These are phyloP conservation scores for Saprolegnia parasitica DNA, from an alignment of 352 stramenopile species.

Conservation along the genomic window DNA sequence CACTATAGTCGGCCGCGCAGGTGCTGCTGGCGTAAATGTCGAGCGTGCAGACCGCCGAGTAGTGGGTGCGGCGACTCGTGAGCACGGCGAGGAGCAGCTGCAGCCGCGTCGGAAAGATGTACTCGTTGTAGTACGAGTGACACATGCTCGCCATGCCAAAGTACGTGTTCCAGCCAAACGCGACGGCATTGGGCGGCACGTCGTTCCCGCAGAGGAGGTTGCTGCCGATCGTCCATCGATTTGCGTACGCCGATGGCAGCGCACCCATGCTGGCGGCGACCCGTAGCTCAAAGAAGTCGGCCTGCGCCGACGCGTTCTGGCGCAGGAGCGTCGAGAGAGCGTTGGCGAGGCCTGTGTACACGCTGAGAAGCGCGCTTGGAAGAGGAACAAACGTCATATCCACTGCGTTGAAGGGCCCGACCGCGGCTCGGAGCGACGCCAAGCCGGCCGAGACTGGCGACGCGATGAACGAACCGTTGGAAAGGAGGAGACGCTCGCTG, in stretches of 20 bases:
- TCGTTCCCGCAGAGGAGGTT: slow-evolving; percentile 21
- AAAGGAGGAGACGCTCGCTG: neutral
- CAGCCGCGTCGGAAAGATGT: neutral
- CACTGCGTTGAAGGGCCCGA: slow-evolving; percentile 10
- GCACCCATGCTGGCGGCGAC: neutral
- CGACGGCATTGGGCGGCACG: neutral
- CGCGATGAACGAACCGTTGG: neutral
- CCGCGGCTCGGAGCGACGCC: neutral
- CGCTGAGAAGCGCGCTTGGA: neutral
- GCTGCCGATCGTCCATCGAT: neutral
- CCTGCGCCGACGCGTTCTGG: slow-evolving; percentile 1
- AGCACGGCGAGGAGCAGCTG: slow-evolving; percentile 2
- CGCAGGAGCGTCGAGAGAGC: neutral
- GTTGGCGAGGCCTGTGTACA: neutral
- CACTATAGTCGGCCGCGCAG: neutral
- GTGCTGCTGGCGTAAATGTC: neutral
- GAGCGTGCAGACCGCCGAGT: neutral
- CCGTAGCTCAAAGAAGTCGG: neutral
- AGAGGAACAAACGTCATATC: neutral
- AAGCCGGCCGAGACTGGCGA: slow-evolving; percentile 5
- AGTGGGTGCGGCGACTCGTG: neutral
- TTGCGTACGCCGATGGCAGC: neutral
- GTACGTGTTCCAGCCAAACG: neutral
- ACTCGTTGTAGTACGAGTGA: neutral
- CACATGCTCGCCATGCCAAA: slow-evolving; percentile 3